Evolutionary conservation across 768 basidiomycete genomes (phyloP).

Genomic region (Lactifluus pinguis): DNA sequence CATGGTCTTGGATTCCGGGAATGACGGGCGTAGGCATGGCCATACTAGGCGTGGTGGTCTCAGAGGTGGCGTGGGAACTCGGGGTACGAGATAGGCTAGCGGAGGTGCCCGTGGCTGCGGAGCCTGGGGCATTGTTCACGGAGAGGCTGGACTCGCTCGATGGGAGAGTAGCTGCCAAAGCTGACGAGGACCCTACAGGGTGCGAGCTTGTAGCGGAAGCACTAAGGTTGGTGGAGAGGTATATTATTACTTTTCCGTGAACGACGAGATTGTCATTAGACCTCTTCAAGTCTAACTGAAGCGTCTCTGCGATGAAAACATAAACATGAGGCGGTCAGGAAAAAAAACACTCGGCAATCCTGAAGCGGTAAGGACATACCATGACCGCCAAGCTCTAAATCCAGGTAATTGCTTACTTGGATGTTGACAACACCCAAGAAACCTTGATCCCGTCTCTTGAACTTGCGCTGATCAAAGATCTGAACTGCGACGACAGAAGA

Average conservation of each 20-base stretch:
- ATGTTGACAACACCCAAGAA: conserved; percentile 98
- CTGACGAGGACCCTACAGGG: conserved; percentile 53
- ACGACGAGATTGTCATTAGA: conserved; percentile 99
- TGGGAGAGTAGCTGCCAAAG: conserved; percentile 44
- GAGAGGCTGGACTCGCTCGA: conserved; percentile 51
- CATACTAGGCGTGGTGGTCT: conserved; percentile 24
- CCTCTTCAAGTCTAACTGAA: conserved; percentile 93
- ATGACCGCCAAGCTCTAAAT: conserved; percentile 87
- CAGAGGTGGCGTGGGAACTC: conserved; percentile 56
- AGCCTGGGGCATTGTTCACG: conserved; percentile 38
- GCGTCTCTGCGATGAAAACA: conserved; percentile 53
- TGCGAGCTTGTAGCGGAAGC: conserved; percentile 81
- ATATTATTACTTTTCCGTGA: conserved; percentile 94
- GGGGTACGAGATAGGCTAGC: conserved; percentile 50
- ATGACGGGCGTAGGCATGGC: conserved; percentile 29
- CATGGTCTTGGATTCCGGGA: conserved; percentile 25
- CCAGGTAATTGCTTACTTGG: conserved; percentile 80
- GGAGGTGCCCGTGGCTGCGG: conserved; percentile 25
- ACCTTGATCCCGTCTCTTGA: conserved; percentile 96
- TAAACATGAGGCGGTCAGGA: not conserved
- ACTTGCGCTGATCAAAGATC: conserved; percentile 98
- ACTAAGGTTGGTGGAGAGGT: conserved; percentile 84
- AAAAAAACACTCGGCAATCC: not conserved
- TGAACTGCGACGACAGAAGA: conserved; percentile 97
- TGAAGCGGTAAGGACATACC: conserved; percentile 44